These are phyloP conservation scores for Raffaelea ambrosiae DNA, from an alignment of 2,329 filamentous ascomycete species.

Conservation along the genomic window DNA sequence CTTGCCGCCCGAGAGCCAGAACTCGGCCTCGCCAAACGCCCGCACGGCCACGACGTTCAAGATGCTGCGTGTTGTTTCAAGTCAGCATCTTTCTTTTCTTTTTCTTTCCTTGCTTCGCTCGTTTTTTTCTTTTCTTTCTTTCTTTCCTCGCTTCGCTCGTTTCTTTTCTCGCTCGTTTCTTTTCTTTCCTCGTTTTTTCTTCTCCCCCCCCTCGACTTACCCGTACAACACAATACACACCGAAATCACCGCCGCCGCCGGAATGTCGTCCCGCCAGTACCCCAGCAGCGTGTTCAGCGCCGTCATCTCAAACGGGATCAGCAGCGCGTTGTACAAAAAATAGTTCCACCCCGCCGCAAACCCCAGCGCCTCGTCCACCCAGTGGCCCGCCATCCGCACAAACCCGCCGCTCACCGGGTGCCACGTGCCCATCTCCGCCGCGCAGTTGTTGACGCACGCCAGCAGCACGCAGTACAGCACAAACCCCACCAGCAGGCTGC, in stretches of 20 bases:
- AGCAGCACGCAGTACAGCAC: conserved; percentile 24
- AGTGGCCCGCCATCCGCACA: conserved; percentile 36
- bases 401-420: conserved; percentile 46
- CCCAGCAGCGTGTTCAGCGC: conserved; percentile 5
- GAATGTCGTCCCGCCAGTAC: conserved; percentile 11
- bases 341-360: conserved; percentile 42
- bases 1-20: conserved; percentile 24
- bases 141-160: no score
- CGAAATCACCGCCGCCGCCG: neutral
- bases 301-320: conserved; percentile 3
- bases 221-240: conserved; percentile 15
- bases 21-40: conserved; percentile 12
- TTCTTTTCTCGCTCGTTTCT: no score
- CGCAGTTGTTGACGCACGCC: conserved; percentile 21
- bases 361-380: conserved; percentile 33
- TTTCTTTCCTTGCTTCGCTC: no score
- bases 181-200: no score
- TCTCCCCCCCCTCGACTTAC: conserved; percentile 13
- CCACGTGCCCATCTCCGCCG: conserved; percentile 52
- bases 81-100: no score
- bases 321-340: conserved; percentile 16
- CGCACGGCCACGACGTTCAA: conserved; percentile 4
- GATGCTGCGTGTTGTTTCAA: conserved; percentile 1
- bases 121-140: no score
- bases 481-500: conserved; percentile 23